Evolutionary conservation across 2,329 filamentous ascomycete genomes (phyloP), one percentile per base, ranked within the genome.

Genomic region (Fusarium sp.): DNA sequence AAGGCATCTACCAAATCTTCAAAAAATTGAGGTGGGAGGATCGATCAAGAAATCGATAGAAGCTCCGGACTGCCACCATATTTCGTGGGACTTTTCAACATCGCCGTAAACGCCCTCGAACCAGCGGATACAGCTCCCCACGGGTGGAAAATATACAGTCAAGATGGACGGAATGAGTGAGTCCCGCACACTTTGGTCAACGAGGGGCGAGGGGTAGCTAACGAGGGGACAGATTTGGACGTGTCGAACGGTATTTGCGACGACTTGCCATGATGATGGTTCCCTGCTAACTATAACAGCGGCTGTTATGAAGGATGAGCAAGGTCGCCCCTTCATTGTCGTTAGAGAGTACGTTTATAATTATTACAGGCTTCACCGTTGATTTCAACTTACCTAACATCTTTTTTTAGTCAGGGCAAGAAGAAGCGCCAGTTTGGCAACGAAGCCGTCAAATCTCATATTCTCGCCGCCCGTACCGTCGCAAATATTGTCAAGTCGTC

Each of bases 401-500:
- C 43, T 47, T 52, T 48, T 48, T 51, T 55, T 74, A 97, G 94
- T 79, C 96, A 99, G 82, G 95, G 95, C 78, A 97, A 90, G 84
- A 99, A 98, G 89, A 97, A 94, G 88, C 90, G 96, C 80, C 92
- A 96, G 77, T 95, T 96, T 79, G 96, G 96, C 76, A 97, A 91
- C 80, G 96, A 99, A 77, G 96, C 96, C 52, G 93, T 99, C 80
- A 99, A 99, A 83, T 93, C 94, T 75, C 96, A 99, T 83, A 99
- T 99, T 75, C 89, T 98, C 75, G 95, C 96, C 63, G 96, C 96
- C 55, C 90, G 94, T 78, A 98, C 96, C 59, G 94, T 99, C 73
- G 92, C 96, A 73, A 97, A 94, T 82, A 96, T 99, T 74, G 93
- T 99, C 82, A 97, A 97, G 86, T 96, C 93, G 64, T 99, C 96